Evolutionary conservation across 2,329 filamentous ascomycete species (phyloP).

Genomic region (Penicillium oxalicum): DNA sequence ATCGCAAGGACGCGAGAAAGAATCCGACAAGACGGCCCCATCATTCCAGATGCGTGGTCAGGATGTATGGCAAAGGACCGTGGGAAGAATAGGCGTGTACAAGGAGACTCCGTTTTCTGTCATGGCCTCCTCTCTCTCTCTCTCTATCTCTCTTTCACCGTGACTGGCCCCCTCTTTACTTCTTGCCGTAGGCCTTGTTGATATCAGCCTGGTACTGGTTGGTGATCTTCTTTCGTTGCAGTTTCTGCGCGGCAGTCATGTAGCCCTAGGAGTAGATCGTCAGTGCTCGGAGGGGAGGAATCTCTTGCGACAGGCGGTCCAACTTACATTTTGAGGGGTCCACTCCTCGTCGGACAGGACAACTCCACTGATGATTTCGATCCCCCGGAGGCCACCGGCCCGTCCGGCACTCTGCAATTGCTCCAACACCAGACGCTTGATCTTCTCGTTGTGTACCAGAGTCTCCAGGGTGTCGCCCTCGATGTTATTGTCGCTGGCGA

Average conservation of each 20-base stretch:
- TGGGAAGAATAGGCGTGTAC: background rate
- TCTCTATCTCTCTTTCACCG: no score
- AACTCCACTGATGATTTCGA: slow-evolving; percentile 41
- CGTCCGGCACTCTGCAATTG: slow-evolving; percentile 36
- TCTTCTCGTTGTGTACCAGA: slow-evolving; percentile 51
- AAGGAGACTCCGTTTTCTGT: background rate
- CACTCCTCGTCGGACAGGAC: slow-evolving; percentile 43
- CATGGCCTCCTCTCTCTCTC: background rate
- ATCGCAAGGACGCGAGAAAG: slow-evolving; percentile 7
- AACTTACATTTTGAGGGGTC: slow-evolving; percentile 39
- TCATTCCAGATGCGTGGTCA: slow-evolving; percentile 2
- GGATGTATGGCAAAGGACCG: slow-evolving; percentile 13
- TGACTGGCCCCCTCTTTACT: slow-evolving; percentile 16
- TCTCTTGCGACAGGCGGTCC: no score
- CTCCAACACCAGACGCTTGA: slow-evolving; percentile 38
- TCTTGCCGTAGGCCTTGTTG: slow-evolving; percentile 53
- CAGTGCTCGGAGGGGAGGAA: no score
- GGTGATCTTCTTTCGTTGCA: slow-evolving; percentile 64
- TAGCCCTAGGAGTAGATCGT: slow-evolving; percentile 44
- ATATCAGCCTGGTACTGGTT: slow-evolving; percentile 58
- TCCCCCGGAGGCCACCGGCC: slow-evolving; percentile 33
- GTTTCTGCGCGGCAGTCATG: slow-evolving; percentile 65
- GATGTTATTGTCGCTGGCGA: slow-evolving; percentile 55
- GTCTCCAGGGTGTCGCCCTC: slow-evolving; percentile 59
- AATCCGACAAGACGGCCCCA: background rate